Evolutionary conservation across 2,329 filamentous ascomycete genomes (phyloP).

Genomic region (Xylaria sp.): DNA sequence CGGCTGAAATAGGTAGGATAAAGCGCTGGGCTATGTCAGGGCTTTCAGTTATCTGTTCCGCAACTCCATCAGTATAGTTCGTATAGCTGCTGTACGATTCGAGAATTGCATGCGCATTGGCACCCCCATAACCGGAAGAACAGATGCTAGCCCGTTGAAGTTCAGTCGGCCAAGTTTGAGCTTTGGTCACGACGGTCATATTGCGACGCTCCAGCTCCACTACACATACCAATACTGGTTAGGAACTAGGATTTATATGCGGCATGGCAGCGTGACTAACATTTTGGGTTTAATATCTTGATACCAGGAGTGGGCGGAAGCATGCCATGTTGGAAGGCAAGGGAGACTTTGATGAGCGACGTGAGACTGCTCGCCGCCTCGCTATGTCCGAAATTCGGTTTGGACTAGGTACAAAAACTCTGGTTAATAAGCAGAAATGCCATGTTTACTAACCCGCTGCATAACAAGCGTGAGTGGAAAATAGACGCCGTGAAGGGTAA

Average conservation of each 20-base stretch:
- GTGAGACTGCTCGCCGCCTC: constrained; percentile 6
- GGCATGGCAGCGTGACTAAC: not conserved
- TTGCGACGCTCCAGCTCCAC: not conserved
- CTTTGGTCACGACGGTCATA: not conserved
- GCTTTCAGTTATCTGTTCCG: too few species aligned
- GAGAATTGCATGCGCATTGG: constrained; percentile 9
- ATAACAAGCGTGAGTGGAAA: too few species aligned
- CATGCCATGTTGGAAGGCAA: not conserved
- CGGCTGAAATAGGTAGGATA: not conserved
- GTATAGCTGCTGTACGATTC: not conserved
- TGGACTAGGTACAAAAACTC: not conserved
- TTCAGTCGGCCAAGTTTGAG: not conserved
- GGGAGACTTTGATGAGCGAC: not conserved
- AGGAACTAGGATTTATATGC: not conserved
- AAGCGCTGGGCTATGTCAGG: not conserved
- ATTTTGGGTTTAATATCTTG: not conserved
- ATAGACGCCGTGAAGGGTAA: not conserved
- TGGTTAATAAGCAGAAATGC: not conserved
- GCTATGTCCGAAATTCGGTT: constrained; percentile 11
- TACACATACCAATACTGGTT: not conserved
- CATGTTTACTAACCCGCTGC: not conserved
- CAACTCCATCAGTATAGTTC: not conserved
- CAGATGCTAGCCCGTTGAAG: not conserved
- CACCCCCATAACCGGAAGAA: constrained; percentile 9
- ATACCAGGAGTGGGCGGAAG: not conserved